Percentiles rank a stretch among this genome's conserved stretches.
Evolutionary conservation across 805 yeast species (phyloP).

Genomic region (Starmerella gropengiesseri): DNA sequence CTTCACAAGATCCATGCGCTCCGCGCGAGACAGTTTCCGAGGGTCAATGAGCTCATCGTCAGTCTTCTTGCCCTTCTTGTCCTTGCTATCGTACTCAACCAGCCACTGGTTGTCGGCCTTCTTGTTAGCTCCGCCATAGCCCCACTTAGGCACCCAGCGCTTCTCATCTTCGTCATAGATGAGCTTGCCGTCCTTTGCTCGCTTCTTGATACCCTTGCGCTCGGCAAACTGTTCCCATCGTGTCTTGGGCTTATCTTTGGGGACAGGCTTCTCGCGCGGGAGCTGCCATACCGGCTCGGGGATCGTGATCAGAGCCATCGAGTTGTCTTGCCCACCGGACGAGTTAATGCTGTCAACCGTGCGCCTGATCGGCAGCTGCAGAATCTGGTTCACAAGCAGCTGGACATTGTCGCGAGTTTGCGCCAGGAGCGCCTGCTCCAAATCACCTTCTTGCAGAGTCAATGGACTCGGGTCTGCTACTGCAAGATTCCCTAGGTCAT

Average conservation of each 20-base stretch:
- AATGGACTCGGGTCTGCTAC: slow-evolving; percentile 84
- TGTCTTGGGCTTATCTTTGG: slow-evolving; percentile 83
- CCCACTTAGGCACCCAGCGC: slow-evolving; percentile 99
- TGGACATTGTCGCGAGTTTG: slow-evolving; percentile 88
- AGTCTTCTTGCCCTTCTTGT: slow-evolving; percentile 24
- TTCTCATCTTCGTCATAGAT: slow-evolving; percentile 80
- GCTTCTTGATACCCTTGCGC: slow-evolving; percentile 85
- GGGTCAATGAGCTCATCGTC: slow-evolving; percentile 67
- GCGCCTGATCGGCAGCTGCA: slow-evolving; percentile 78
- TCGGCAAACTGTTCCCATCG: slow-evolving; percentile 97
- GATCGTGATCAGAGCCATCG: slow-evolving; percentile 69
- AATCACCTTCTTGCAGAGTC: slow-evolving; percentile 44
- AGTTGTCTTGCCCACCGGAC: slow-evolving; percentile 51
- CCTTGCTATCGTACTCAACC: slow-evolving; percentile 77
- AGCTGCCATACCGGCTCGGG: slow-evolving; percentile 73
- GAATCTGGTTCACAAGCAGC: slow-evolving; percentile 75
- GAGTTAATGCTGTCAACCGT: slow-evolving; percentile 62
- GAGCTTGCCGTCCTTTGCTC: slow-evolving; percentile 79
- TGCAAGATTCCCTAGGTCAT: slow-evolving; percentile 83
- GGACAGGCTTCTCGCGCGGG: slow-evolving; percentile 93
- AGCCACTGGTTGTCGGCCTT: slow-evolving; percentile 83
- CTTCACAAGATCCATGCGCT: slow-evolving; percentile 74
- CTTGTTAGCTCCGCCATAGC: slow-evolving; percentile 88
- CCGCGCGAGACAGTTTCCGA: slow-evolving; percentile 66
- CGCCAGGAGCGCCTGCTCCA: slow-evolving; percentile 42